Base-by-base conservation (phyloP, 305 asterid species). In the Petunia hybrid region DNA sequence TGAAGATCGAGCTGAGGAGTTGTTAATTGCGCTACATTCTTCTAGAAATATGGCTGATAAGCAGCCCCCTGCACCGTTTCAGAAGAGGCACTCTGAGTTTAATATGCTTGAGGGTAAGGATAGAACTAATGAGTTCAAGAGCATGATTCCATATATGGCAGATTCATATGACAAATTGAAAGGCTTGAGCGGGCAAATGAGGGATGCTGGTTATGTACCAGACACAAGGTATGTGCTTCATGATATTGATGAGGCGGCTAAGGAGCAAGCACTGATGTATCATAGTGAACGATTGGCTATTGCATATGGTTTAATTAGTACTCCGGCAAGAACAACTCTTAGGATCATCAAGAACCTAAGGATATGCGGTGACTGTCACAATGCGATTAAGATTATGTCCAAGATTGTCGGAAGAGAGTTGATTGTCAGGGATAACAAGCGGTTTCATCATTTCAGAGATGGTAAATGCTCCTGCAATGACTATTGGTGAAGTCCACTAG, bases 281-380 rank as follows among this genome's bases (percentile, higher is more conserved):
- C 91, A 88, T 56, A 86, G 91, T 51, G 91, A 86, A 77, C 84
- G 89, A 22, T 83, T 88, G 79, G 91, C 91, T 63, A 86, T 88
- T 66, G 91, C 91, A 12, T 88, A 88, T 79, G 91, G 91, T 67
- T 84, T 88, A 80, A 88, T 86, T 67, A 86, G 85, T 57, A 88
- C 91, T 61, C 91, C 88, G 1, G 81, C 89, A 57, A 86, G 91
- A 61, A 82, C 89, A 45, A 82, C 85, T 57, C 87, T 88, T 43
- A 82, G 90, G 77, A 78, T 87, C 81, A 87, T 87, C 31, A 87
- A 87, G 85, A 87, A 87, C 84, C 88, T 87, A 4, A 77, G 90
- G 76, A 87, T 87, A 31, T 87, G 90, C 51, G 90, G 90, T 3
- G 90, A 87, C 63, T 87, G 90, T 51, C 90, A 87, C 77, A 87